A percentile compares a stretch with the other conserved stretches of the same genome.
Conservation (phyloP, 495 filamentous ascomycete species). For the Entonaema liquescens region DNA sequence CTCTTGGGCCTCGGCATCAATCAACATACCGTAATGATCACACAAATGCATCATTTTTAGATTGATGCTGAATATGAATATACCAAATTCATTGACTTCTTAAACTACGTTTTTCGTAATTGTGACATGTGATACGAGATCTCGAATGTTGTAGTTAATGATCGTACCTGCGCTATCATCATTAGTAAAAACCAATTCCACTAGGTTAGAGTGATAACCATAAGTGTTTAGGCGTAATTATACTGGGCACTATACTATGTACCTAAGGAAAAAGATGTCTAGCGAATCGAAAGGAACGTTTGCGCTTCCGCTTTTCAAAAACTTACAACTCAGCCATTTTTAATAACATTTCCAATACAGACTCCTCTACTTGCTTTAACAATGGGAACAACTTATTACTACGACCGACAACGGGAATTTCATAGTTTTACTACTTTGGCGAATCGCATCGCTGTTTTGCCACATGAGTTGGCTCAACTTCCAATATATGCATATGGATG, state of each 20-base stretch:
- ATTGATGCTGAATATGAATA: slow-evolving; percentile 28
- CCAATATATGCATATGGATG: slow-evolving; percentile 32
- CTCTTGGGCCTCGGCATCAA: slow-evolving; percentile 21
- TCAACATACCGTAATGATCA: slow-evolving; percentile 26
- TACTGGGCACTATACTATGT: background rate
- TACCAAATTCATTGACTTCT: slow-evolving; percentile 17
- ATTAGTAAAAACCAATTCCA: background rate
- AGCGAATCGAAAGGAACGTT: slow-evolving; percentile 23
- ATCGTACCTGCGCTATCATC: too few relatives aligned
- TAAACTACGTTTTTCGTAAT: background rate
- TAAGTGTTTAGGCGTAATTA: background rate
- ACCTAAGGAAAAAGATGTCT: slow-evolving; percentile 1
- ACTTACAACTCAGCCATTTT: background rate
- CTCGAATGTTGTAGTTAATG: too few relatives aligned
- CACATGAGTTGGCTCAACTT: slow-evolving; percentile 14
- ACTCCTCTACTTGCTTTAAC: slow-evolving; percentile 4
- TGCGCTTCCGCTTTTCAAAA: slow-evolving; percentile 2
- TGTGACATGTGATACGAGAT: background rate
- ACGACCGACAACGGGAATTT: slow-evolving; percentile 2
- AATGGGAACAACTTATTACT: slow-evolving; percentile 23
- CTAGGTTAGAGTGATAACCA: background rate
- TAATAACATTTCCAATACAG: background rate
- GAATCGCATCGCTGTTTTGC: slow-evolving; percentile 15
- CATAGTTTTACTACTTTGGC: slow-evolving; percentile 2
- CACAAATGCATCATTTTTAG: slow-evolving; percentile 19